Base-by-base conservation (phyloP, 2,329 filamentous ascomycete species). In the Aphanoascus verrucosus region DNA sequence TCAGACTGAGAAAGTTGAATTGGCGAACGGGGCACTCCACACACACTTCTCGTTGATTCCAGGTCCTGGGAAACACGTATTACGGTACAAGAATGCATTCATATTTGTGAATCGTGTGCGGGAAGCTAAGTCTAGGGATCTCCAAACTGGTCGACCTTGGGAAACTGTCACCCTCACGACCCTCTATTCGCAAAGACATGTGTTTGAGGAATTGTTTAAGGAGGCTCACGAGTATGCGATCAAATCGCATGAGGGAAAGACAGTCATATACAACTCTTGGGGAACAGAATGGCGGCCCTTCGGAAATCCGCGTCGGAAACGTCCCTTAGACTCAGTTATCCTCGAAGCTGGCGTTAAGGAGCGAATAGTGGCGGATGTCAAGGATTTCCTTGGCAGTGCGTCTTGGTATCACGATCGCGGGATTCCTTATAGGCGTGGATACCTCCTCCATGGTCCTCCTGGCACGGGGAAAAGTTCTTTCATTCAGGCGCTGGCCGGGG, bases 401-500 rank as follows among this genome's bases (percentile, higher is more conserved):
- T 81, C 85, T 59, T 96, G 91, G 90, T 96, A 96, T 64, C 81
- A 89, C 48, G 88, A 95, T 63, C 83, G 91, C n/a, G 91, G 90
- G 1, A 94, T 96, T 58, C 91, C 91, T 0, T 96, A 96, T 64
- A 81, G 90, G 15, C 77, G 90, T 54, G 91, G 90, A 0, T 96
- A 96, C 64, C 77, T 96, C 6, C 77, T 96, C 0, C 88, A 93
- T 63, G 90, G 90, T 0, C 89, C 90, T 3, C 90, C 90, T 0
- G 90, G 90, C 0, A 94, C 86, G 41, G 94, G 88, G 35, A 97
- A 94, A 74, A 96, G 86, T 56, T 94, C 88, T 0, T 97, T 98
- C 62, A 96, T 98, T 58, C 89, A 96, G 69, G 90, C 93, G 0
- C 73, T 98, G 41, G 93, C 93, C 0, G 91, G 89, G n/a, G 84